Evolutionary conservation across 1,284 basidiomycete genomes (phyloP).

Genomic region (Rhodotorula sp.): DNA sequence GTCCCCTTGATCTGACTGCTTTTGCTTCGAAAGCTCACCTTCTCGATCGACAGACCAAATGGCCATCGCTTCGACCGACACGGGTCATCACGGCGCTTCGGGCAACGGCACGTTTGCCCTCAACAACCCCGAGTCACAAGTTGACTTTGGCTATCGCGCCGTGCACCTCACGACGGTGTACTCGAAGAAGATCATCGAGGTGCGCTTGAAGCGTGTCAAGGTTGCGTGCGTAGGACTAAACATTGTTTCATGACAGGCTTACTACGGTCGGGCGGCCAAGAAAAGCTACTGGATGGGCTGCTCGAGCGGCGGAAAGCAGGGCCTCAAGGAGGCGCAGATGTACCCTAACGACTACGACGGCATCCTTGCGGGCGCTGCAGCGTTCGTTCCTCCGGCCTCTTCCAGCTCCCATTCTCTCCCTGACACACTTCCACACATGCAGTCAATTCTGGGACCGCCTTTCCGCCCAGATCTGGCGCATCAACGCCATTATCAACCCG

Average conservation of each 20-base stretch:
- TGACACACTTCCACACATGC: background rate
- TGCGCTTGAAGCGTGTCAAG: background rate
- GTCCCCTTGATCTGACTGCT: too few relatives aligned
- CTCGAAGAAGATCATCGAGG: slow-evolving; percentile 37
- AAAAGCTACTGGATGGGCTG: slow-evolving; percentile 41
- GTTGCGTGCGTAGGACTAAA: background rate
- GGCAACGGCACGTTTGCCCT: slow-evolving; percentile 40
- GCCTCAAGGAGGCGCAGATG: slow-evolving; percentile 25
- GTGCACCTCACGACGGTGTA: slow-evolving; percentile 42
- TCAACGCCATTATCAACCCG: slow-evolving; percentile 40
- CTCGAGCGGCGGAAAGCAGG: slow-evolving; percentile 45
- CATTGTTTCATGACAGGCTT: slow-evolving; percentile 15
- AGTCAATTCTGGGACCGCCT: slow-evolving; percentile 24
- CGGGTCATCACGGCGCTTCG: slow-evolving; percentile 17
- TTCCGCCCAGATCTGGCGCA: slow-evolving; percentile 23
- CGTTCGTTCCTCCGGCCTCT: background rate
- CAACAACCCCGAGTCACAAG: slow-evolving; percentile 33
- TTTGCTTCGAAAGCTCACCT: background rate
- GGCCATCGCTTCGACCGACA: slow-evolving; percentile 38
- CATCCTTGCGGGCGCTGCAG: slow-evolving; percentile 43
- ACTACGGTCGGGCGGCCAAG: slow-evolving; percentile 35
- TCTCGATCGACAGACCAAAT: background rate
- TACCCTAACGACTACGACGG: slow-evolving; percentile 44
- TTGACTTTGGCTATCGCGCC: slow-evolving; percentile 44
- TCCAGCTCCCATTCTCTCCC: background rate